Base-by-base conservation (phyloP, 2,329 filamentous ascomycete species). In the Bipolaris victoriae region DNA sequence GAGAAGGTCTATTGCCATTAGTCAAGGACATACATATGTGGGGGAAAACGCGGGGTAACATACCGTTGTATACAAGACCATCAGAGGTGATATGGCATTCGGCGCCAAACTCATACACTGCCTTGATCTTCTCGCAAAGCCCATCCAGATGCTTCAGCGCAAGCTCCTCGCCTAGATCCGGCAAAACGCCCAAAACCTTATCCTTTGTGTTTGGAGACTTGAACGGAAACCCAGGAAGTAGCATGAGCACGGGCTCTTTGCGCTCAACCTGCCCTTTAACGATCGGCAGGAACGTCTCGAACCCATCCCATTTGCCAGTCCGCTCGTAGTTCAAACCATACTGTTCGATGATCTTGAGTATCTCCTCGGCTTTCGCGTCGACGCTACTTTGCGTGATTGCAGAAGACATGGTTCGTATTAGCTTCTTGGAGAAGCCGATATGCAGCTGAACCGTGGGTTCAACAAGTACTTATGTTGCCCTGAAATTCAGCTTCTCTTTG, bases 171-270 rank as follows among this genome's bases (percentile, higher is more conserved):
- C 74, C 79, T 7, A 78, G 63, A 49, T 81, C 79, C 1, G 79
- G 79, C 13, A 80, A 60, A 1, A 60, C 61, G n/a, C 78, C 84
- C 5, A 87, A 70, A 0, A 86, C 83, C 57, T 88, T 88, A 20
- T 80, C 76, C 1, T 68, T 67, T 0, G 76, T 78, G 60, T 87
- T 87, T 10, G 85, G 82, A 0, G 83, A 86, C 64, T 88, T 88
- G 78, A 86, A 87, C 0, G 85, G 85, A 44, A 88, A 88, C 0
- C 84, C 84, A 0, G 85, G 86, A 0, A 87, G 78, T 13, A 73
- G 60, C 55, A 75, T 62, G 20, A 54, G 64, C 31, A 73, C 54
- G 3, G 70, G 60, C 40, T 69, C 60, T 6, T 54, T 51, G 9
- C 57, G 59, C 57, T 65, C 54, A 9, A 68, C 65, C 20, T 67